A percentile compares a stretch with the other conserved stretches of the same genome.
phyloP scores from a whole-genome alignment of 331 rosid genomes.

The Dryas integrifolia region DNA sequence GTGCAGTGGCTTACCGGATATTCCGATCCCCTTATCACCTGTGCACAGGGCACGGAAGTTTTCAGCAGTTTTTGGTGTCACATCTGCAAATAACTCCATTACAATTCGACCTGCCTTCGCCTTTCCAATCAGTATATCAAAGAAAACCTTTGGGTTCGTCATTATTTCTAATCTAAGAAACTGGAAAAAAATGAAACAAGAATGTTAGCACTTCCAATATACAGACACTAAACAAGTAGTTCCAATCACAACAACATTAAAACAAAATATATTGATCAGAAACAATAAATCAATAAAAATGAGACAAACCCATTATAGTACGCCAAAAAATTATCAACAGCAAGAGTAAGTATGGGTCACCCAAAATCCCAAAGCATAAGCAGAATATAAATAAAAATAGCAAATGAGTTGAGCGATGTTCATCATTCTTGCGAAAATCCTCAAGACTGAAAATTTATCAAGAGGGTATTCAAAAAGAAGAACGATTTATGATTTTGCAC shows the following conservation, averaged over 20 bases:
- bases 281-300: background rate
- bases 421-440: conserved; percentile 47
- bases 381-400: background rate
- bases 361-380: no score
- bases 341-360: background rate
- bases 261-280: background rate
- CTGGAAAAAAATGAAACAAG: background rate
- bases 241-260: background rate
- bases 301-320: background rate
- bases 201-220: conserved; percentile 18
- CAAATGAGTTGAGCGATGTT: conserved; percentile 28
- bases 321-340: background rate
- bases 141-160: conserved; percentile 82
- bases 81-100: conserved; percentile 71
- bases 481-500: conserved; percentile 62
- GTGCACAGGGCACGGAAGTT: conserved; percentile 84
- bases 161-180: conserved; percentile 25
- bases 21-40: conserved; percentile 71
- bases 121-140: conserved; percentile 72
- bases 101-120: conserved; percentile 70
- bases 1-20: conserved; percentile 58
- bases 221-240: background rate
- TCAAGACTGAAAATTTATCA: conserved; percentile 20
- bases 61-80: conserved; percentile 76
- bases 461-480: conserved; percentile 35